Conservation (phyloP, 495 filamentous ascomycete genomes). For the Bacidia rubella region DNA sequence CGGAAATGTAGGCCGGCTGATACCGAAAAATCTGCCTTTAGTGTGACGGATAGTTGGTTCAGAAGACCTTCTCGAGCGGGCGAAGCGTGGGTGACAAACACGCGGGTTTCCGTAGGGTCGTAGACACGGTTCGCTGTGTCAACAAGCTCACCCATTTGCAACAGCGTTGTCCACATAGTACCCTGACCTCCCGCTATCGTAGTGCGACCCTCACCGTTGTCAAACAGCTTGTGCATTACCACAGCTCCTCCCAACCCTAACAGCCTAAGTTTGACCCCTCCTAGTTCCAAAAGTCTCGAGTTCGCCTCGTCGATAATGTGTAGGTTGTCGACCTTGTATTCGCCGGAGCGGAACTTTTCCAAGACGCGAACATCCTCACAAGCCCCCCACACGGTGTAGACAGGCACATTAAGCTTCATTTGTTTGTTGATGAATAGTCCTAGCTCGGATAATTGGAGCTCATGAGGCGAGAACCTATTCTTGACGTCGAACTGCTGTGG, state of each 20-base stretch:
- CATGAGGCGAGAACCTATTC: constrained; percentile 59
- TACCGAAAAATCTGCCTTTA: constrained; percentile 97
- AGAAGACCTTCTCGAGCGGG: constrained; percentile 92
- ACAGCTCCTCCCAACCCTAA: constrained; percentile 91
- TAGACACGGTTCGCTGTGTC: constrained; percentile 97
- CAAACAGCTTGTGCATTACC: constrained; percentile 99
- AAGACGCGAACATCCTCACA: constrained; percentile 97
- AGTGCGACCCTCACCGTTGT: constrained; percentile 95
- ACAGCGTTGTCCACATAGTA: constrained; percentile 97
- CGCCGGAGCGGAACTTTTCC: constrained; percentile 94
- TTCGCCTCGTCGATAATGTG: constrained; percentile 97
- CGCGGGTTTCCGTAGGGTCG: constrained; percentile 93
- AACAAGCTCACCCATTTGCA: constrained; percentile 97
- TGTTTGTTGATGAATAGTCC: constrained; percentile 79
- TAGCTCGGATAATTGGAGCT: constrained; percentile 90
- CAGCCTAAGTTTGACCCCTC: constrained; percentile 89
- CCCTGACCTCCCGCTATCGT: constrained; percentile 97
- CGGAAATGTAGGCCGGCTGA: constrained; percentile 97
- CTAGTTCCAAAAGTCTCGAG: constrained; percentile 84
- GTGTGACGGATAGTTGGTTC: constrained; percentile 93
- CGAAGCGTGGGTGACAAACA: constrained; percentile 95
- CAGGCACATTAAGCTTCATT: constrained; percentile 82
- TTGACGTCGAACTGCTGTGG: constrained; percentile 54
- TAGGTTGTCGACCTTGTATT: constrained; percentile 96
- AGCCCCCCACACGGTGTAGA: constrained; percentile 98